These are phyloP conservation scores for Gyromitra esculenta DNA, from an alignment of 2,329 filamentous ascomycete genomes.

Conservation along the genomic window DNA sequence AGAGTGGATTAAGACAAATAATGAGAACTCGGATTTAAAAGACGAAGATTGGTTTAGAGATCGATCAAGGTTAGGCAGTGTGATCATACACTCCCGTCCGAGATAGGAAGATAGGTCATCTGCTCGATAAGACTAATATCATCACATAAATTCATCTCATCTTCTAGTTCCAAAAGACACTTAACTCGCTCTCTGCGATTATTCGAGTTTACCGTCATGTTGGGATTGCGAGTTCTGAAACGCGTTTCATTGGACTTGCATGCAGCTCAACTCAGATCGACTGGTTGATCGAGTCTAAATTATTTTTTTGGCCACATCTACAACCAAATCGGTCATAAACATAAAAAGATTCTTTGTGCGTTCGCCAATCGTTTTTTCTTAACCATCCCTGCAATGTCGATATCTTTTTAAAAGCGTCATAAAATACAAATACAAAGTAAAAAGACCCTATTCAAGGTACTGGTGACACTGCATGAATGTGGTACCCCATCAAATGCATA, in stretches of 20 bases:
- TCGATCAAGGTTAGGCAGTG: background rate
- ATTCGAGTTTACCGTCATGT: background rate
- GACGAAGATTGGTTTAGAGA: background rate
- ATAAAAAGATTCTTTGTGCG: background rate
- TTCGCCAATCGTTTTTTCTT: background rate
- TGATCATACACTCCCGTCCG: background rate
- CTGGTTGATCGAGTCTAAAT: background rate
- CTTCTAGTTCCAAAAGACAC: background rate
- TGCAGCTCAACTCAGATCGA: background rate
- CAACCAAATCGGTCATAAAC: background rate
- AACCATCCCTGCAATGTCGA: background rate
- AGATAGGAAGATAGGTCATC: no score
- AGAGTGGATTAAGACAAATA: background rate
- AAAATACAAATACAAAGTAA: conserved; percentile 1
- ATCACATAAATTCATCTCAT: background rate
- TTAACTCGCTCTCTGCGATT: background rate
- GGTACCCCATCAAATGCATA: background rate
- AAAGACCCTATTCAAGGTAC: background rate
- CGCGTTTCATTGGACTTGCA: background rate
- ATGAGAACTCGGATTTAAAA: background rate
- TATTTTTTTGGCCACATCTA: background rate
- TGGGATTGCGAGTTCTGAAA: background rate
- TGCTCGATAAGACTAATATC: no score
- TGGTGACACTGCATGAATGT: background rate
- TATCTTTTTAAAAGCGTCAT: background rate